A percentile compares a stretch with the other conserved stretches of the same genome.
These are phyloP conservation scores for Globisporangium canariense DNA, from an alignment of 352 stramenopile species.

Conservation along the genomic window DNA sequence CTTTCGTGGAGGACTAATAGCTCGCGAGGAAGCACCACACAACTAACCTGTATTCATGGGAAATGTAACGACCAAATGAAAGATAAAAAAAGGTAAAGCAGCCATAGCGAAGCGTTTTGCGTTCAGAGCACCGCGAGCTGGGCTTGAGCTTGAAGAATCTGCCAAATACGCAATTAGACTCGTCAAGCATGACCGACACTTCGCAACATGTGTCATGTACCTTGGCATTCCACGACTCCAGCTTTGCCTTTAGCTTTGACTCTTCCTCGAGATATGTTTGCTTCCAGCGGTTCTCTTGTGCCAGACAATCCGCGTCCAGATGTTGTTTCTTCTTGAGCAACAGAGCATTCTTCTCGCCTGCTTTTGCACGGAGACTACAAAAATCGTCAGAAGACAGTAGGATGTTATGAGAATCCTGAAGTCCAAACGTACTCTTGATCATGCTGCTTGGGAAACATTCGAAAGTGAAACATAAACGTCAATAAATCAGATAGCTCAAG, in stretches of 20 bases:
- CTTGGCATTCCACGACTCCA: conserved; percentile 12
- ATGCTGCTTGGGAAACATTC: neutral
- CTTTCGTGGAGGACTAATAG: too few relatives aligned
- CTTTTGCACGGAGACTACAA: conserved; percentile 5
- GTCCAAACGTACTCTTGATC: neutral
- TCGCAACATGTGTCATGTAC: neutral
- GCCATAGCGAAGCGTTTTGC: neutral
- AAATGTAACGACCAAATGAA: neutral
- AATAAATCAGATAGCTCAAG: neutral
- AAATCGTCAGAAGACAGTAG: neutral
- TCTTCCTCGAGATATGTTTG: conserved; percentile 11
- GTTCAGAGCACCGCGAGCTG: neutral
- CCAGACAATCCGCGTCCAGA: neutral
- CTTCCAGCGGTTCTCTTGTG: neutral
- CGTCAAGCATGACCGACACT: neutral
- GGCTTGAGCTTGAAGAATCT: conserved; percentile 3
- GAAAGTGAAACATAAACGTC: neutral
- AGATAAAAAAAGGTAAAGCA: neutral
- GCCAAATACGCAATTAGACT: neutral
- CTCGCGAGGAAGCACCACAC: too few relatives aligned
- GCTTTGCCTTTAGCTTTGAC: conserved; percentile 5
- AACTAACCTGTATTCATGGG: neutral
- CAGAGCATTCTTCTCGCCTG: neutral
- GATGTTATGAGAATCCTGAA: neutral
- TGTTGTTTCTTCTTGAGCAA: neutral